Conservation (phyloP, 2,329 filamentous ascomycete species). For the Xylaria sp. region DNA sequence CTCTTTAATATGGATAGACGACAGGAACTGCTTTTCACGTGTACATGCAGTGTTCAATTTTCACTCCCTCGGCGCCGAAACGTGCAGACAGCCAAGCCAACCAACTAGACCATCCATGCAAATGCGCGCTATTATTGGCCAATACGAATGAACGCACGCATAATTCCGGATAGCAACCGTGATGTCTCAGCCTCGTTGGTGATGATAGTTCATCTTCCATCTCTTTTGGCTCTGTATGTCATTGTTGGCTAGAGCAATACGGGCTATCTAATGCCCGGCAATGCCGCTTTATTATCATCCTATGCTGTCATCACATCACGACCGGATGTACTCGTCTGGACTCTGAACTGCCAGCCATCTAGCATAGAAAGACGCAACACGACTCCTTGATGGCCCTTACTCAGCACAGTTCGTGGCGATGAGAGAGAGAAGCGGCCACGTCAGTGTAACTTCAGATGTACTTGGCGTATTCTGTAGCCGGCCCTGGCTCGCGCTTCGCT, state of each 20-base stretch:
- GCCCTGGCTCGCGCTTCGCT: constrained; percentile 10
- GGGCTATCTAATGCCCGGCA: background rate
- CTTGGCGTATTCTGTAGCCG: background rate
- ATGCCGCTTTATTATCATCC: background rate
- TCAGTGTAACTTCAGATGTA: constrained; percentile 19
- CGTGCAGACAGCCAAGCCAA: constrained; percentile 30
- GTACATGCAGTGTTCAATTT: constrained; percentile 21
- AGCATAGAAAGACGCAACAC: background rate
- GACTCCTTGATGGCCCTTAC: background rate
- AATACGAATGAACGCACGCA: constrained; percentile 2
- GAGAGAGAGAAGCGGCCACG: background rate
- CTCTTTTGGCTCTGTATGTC: background rate
- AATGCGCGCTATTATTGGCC: background rate
- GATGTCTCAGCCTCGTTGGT: background rate
- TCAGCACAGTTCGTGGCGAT: background rate
- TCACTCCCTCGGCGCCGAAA: constrained; percentile 35
- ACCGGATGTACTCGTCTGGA: background rate
- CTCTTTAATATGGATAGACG: background rate
- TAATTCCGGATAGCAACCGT: constrained; percentile 1
- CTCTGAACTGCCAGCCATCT: background rate
- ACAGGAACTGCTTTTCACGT: constrained; percentile 22
- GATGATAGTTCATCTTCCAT: background rate
- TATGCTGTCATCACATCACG: background rate
- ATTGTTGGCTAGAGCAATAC: background rate
- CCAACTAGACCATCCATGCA: background rate